Evolutionary conservation across 345 rosid genomes (phyloP).

Genomic region (Citrus trifoliata): DNA sequence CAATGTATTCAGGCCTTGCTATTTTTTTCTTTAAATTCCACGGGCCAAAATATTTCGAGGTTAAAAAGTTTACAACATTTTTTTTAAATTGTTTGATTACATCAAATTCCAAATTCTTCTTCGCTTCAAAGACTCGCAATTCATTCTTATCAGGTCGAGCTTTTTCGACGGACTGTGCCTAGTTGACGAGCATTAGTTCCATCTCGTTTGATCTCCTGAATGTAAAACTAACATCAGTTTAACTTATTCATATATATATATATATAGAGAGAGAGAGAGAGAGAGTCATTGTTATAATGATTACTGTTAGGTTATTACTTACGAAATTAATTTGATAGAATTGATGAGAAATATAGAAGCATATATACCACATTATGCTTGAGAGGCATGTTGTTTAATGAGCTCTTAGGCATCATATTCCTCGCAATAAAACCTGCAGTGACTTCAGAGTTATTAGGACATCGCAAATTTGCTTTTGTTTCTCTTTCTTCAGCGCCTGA

Average conservation of each 20-base stretch:
- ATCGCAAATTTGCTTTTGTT: slow-evolving; percentile 16
- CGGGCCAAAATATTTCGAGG: neutral
- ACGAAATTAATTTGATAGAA: neutral
- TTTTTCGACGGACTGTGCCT: neutral
- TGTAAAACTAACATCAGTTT: neutral
- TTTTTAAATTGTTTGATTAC: neutral
- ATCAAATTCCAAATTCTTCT: neutral
- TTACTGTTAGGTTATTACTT: no score
- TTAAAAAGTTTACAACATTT: neutral
- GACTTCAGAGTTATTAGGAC: neutral
- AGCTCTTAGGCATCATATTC: slow-evolving; percentile 13
- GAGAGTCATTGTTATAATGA: neutral
- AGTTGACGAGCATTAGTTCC: neutral
- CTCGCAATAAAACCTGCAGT: slow-evolving; percentile 18
- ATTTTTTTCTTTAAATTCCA: no score
- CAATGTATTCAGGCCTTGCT: neutral
- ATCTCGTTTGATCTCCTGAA: slow-evolving; percentile 13
- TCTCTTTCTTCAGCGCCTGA: slow-evolving; percentile 25
- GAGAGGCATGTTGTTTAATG: slow-evolving; percentile 10
- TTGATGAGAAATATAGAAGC: neutral
- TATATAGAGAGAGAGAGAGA: no score
- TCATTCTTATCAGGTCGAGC: neutral
- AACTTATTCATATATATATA: neutral
- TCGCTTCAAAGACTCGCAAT: neutral
- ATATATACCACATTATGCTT: slow-evolving; percentile 12